phyloP scores from a whole-genome alignment of 352 stramenopile species.

The Blastocystis sp. region DNA sequence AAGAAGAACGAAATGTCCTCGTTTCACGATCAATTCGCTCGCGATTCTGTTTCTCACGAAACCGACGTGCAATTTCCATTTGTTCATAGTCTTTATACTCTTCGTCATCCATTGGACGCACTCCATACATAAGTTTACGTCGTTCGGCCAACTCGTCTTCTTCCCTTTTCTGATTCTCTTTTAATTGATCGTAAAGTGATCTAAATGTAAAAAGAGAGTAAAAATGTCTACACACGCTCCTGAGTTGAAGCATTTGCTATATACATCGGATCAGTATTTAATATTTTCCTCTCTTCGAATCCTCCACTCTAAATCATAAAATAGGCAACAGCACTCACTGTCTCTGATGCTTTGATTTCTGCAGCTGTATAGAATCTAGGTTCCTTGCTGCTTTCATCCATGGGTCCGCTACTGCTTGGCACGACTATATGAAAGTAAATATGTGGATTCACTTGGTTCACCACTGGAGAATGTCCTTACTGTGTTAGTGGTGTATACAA shows the following conservation, averaged over 20 bases:
- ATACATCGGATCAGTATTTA: background rate
- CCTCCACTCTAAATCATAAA: background rate
- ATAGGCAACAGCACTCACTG: background rate
- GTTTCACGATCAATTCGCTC: background rate
- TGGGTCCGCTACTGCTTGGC: background rate
- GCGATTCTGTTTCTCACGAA: background rate
- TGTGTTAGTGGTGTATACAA: too few relatives aligned
- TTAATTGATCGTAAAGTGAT: conserved; percentile 29
- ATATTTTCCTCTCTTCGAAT: background rate
- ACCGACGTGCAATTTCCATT: conserved; percentile 11
- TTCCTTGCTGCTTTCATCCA: background rate
- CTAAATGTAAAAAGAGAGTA: background rate
- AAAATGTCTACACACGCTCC: background rate
- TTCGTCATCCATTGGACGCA: conserved; percentile 50
- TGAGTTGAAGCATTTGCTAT: background rate
- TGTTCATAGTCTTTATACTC: conserved; percentile 49
- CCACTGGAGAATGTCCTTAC: too few relatives aligned
- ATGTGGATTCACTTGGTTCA: background rate
- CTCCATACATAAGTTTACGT: conserved; percentile 42
- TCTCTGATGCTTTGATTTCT: conserved; percentile 11
- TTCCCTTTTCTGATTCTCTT: conserved; percentile 7
- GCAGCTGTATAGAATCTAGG: background rate
- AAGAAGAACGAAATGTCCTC: background rate
- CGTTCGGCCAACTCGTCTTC: conserved; percentile 34
- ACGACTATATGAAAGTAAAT: background rate